A percentile compares a stretch with the other conserved stretches of the same genome.
These are phyloP conservation scores for Yamadazyma philogaea DNA, from an alignment of 805 yeast species.

Conservation along the genomic window DNA sequence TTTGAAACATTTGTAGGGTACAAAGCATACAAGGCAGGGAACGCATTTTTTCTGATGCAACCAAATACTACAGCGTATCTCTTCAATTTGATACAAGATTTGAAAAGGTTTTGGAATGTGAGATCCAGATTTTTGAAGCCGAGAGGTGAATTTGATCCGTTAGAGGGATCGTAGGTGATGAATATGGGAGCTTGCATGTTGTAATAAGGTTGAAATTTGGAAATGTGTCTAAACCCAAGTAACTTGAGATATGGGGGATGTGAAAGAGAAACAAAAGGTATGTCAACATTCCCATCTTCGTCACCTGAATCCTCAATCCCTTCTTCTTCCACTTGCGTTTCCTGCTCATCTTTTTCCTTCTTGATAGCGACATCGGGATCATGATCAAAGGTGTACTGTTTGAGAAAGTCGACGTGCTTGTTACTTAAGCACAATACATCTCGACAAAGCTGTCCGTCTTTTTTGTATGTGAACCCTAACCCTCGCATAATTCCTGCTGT, in stretches of 20 bases:
- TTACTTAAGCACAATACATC: constrained; percentile 23
- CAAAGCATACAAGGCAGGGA: constrained; percentile 58
- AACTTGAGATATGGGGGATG: constrained; percentile 55
- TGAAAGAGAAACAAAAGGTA: constrained; percentile 16
- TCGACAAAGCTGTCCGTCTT: constrained; percentile 18
- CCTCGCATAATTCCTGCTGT: constrained; percentile 32
- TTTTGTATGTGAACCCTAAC: constrained; percentile 15
- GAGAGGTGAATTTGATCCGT: constrained; percentile 28
- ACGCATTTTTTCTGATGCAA: constrained; percentile 47
- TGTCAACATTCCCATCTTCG: constrained; percentile 16
- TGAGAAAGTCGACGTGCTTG: constrained; percentile 27
- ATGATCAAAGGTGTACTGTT: constrained; percentile 35
- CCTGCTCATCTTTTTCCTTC: constrained; percentile 10
- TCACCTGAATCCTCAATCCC: constrained; percentile 16
- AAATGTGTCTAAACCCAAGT: constrained; percentile 59
- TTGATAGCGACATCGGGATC: constrained; percentile 8
- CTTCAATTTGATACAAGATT: constrained; percentile 48
- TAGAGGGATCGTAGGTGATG: constrained; percentile 60
- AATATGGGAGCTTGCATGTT: constrained; percentile 56
- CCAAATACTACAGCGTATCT: constrained; percentile 76
- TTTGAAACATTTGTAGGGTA: constrained; percentile 45
- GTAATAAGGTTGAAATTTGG: constrained; percentile 48
- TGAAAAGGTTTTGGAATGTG: constrained; percentile 67
- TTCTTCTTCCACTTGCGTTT: too few relatives aligned
- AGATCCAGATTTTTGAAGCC: constrained; percentile 58